Conservation (phyloP, 345 rosid genomes). For the Salix koriyanagi region DNA sequence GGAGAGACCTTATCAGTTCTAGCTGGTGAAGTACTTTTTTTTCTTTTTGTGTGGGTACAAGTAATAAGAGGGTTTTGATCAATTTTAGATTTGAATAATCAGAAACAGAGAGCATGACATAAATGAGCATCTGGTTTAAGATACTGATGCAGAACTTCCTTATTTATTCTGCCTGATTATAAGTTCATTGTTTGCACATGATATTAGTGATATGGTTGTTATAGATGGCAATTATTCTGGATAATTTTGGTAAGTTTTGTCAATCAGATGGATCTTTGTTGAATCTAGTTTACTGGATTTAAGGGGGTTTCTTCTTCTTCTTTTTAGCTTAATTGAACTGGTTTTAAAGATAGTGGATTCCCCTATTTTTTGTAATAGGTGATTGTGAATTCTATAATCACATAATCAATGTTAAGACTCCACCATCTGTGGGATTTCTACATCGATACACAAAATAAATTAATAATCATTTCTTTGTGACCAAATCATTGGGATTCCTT, state of each 20-base stretch:
- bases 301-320: neutral
- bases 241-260: neutral
- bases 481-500: neutral
- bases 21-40: slow-evolving; percentile 56
- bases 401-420: neutral
- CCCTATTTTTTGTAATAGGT: neutral
- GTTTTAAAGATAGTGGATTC: neutral
- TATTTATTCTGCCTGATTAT: neutral
- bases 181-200: neutral
- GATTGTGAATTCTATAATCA: neutral
- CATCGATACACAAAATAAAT: neutral
- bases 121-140: neutral
- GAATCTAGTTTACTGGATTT: neutral
- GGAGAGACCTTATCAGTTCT: slow-evolving; percentile 93
- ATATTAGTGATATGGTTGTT: neutral
- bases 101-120: neutral
- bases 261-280: neutral
- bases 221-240: neutral
- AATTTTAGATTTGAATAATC: neutral
- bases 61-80: neutral
- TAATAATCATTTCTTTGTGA: neutral
- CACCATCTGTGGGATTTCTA: neutral
- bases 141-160: neutral
- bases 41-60: neutral
- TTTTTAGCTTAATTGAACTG: neutral